These are phyloP conservation scores for Isoetes taiwanensis DNA, from an alignment of 75 land plant genomes.

Conservation along the genomic window DNA sequence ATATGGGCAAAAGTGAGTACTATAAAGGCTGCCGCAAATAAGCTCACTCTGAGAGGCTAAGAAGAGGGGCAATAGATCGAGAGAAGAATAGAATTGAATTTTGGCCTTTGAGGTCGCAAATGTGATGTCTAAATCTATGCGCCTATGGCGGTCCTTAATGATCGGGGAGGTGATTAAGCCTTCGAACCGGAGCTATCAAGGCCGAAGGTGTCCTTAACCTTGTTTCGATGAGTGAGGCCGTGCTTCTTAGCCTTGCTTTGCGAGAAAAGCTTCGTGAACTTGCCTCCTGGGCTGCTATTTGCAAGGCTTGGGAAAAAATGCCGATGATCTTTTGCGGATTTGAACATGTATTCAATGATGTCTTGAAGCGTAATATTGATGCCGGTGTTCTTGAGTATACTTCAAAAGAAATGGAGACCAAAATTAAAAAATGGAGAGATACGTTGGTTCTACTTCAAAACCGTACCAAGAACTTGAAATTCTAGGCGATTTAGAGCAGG, in stretches of 20 bases:
- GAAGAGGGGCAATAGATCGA: slow-evolving; percentile 9
- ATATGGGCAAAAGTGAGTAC: slow-evolving; percentile 54
- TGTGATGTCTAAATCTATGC: slow-evolving; percentile 65
- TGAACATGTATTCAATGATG: slow-evolving; percentile 74
- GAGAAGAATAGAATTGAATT: slow-evolving; percentile 43
- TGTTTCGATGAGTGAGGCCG: slow-evolving; percentile 48
- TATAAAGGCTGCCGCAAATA: slow-evolving; percentile 47
- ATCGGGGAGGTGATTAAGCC: slow-evolving; percentile 47
- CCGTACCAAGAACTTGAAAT: slow-evolving; percentile 72
- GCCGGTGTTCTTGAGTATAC: slow-evolving; percentile 41
- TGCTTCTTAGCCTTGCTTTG: slow-evolving; percentile 52
- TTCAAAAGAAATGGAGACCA: slow-evolving; percentile 63
- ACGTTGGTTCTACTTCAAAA: slow-evolving; percentile 36
- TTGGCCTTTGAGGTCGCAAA: slow-evolving; percentile 94
- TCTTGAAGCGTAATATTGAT: slow-evolving; percentile 43
- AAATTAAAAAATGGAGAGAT: slow-evolving; percentile 85
- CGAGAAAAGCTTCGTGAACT: slow-evolving; percentile 80
- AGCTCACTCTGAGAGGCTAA: slow-evolving; percentile 12
- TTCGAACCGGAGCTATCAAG: slow-evolving; percentile 45
- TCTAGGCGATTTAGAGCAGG: slow-evolving; percentile 65
- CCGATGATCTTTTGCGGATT: slow-evolving; percentile 61
- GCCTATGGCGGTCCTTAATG: slow-evolving; percentile 65
- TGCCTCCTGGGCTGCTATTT: slow-evolving; percentile 48
- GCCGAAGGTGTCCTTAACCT: slow-evolving; percentile 49
- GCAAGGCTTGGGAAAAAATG: slow-evolving; percentile 78